Percentiles rank a stretch among this genome's conserved stretches.
Evolutionary conservation across 495 filamentous ascomycete species (phyloP).

Genomic region (Schizothecium vesticola): DNA sequence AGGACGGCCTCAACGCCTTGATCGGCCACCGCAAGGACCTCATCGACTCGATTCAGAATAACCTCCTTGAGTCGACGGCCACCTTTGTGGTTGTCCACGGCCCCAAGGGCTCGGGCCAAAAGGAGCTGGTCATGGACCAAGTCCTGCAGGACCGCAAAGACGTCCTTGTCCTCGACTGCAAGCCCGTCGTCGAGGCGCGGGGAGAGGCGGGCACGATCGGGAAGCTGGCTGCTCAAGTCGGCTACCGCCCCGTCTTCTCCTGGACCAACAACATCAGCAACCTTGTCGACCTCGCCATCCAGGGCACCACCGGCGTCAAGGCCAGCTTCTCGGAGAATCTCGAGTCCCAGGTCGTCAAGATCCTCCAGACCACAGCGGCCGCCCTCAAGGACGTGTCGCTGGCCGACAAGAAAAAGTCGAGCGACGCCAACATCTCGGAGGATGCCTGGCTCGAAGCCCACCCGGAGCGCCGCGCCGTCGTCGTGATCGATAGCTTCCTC

Average conservation of each 20-base stretch:
- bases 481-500: slow-evolving; percentile 93
- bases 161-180: slow-evolving; percentile 89
- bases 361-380: slow-evolving; percentile 76
- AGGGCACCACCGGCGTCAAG: slow-evolving; percentile 90
- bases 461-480: slow-evolving; percentile 74
- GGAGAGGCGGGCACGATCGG: slow-evolving; percentile 85
- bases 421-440: slow-evolving; percentile 66
- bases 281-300: slow-evolving; percentile 83
- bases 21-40: slow-evolving; percentile 82
- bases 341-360: slow-evolving; percentile 86
- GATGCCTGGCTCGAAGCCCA: slow-evolving; percentile 92
- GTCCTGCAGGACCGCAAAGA: slow-evolving; percentile 70
- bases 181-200: slow-evolving; percentile 83
- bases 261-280: slow-evolving; percentile 95
- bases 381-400: slow-evolving; percentile 76
- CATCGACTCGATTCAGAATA: slow-evolving; percentile 76
- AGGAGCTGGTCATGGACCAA: slow-evolving; percentile 79
- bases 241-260: slow-evolving; percentile 89
- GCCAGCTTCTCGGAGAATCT: slow-evolving; percentile 93
- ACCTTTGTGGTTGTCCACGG: slow-evolving; percentile 95
- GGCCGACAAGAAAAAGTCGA: slow-evolving; percentile 58
- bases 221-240: slow-evolving; percentile 76
- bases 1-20: slow-evolving; percentile 68
- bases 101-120: slow-evolving; percentile 85
- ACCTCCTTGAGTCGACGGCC: slow-evolving; percentile 78